Evolutionary conservation across 257 asterid species (phyloP).

Genomic region (Forsythia viridissima): DNA sequence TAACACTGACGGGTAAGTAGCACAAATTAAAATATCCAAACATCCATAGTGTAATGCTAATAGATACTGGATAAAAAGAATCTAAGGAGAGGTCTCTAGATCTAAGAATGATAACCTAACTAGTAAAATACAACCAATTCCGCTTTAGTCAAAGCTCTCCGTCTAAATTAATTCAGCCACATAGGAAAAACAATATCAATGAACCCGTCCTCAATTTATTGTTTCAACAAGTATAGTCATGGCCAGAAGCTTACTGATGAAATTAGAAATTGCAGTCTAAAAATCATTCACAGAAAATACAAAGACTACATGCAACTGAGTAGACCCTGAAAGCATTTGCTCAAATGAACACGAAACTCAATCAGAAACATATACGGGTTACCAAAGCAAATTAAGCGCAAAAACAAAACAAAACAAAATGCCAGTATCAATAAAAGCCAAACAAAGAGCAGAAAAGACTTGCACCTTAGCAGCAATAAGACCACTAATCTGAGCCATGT

Average conservation of each 20-base stretch:
- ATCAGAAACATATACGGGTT: neutral
- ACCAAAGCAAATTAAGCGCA: neutral
- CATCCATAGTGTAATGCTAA: neutral
- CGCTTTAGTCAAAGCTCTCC: neutral
- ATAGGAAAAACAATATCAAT: neutral
- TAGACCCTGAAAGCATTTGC: neutral
- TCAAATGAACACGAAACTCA: slow-evolving; percentile 13
- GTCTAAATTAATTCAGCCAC: neutral
- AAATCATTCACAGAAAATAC: neutral
- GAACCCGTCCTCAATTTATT: neutral
- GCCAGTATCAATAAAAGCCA: neutral
- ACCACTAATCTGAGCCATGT: slow-evolving; percentile 99
- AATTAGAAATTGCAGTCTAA: neutral
- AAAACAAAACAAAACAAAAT: neutral
- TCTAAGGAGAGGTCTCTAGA: neutral
- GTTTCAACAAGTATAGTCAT: neutral
- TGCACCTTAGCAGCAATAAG: slow-evolving; percentile 95
- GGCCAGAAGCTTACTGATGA: neutral
- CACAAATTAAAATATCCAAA: neutral
- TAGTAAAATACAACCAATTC: neutral
- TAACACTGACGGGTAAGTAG: neutral
- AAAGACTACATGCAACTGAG: neutral
- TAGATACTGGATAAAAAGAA: neutral
- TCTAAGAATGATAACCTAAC: neutral
- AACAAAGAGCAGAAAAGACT: slow-evolving; percentile 1